These are phyloP conservation scores for Plenodomus biglobosus DNA, from an alignment of 2,329 filamentous ascomycete genomes.

Conservation along the genomic window DNA sequence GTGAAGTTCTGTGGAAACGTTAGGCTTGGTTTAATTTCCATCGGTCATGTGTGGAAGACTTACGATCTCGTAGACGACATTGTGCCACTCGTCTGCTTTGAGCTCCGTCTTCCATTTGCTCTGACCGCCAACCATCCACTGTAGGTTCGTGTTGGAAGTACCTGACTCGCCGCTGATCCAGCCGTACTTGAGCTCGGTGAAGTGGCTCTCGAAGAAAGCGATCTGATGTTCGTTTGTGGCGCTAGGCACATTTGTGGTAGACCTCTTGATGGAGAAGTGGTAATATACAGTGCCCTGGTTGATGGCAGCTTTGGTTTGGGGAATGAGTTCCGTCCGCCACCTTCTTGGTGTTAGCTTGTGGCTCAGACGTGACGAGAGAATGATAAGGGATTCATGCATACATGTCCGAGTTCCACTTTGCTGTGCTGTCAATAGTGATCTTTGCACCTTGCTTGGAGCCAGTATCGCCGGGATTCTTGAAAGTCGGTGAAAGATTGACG, in stretches of 20 bases:
- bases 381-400: neutral
- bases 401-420: slow-evolving; percentile 76
- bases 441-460: slow-evolving; percentile 65
- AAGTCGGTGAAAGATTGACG: slow-evolving; percentile 61
- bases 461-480: slow-evolving; percentile 67
- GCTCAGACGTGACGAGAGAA: neutral
- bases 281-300: slow-evolving; percentile 69
- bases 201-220: slow-evolving; percentile 67
- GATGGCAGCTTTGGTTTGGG: slow-evolving; percentile 67
- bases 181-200: slow-evolving; percentile 73
- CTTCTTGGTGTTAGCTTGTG: neutral
- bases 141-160: slow-evolving; percentile 57
- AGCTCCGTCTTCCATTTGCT: slow-evolving; percentile 66
- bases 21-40: slow-evolving; percentile 3
- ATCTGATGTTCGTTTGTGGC: slow-evolving; percentile 68
- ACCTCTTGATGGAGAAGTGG: slow-evolving; percentile 68
- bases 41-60: slow-evolving; percentile 12
- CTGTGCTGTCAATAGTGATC: slow-evolving; percentile 64
- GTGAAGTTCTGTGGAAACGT: slow-evolving; percentile 56
- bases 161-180: slow-evolving; percentile 56
- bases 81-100: slow-evolving; percentile 69
- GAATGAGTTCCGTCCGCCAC: slow-evolving; percentile 71
- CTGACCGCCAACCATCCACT: slow-evolving; percentile 64
- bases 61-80: slow-evolving; percentile 70
- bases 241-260: slow-evolving; percentile 61